Evolutionary conservation across 331 rosid genomes (phyloP).

Genomic region (Malus hybrid): DNA sequence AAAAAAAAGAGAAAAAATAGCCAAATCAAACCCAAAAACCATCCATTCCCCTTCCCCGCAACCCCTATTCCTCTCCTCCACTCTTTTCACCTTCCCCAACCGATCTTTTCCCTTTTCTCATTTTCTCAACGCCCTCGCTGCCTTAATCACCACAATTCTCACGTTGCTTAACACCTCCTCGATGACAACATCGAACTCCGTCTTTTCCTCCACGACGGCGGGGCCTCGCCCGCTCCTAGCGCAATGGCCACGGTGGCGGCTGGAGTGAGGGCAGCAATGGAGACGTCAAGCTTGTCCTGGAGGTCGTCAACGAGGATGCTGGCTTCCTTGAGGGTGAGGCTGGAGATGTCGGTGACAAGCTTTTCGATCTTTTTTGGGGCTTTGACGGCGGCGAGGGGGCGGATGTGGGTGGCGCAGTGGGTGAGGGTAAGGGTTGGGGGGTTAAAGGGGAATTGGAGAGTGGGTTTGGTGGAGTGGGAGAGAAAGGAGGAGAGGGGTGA

Average conservation of each 20-base stretch:
- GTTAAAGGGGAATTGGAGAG: conserved; percentile 36
- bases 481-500: conserved; percentile 16
- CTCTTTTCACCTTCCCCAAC: no score
- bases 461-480: conserved; percentile 23
- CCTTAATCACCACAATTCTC: conserved; percentile 70
- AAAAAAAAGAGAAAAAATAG: no score
- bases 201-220: conserved; percentile 55
- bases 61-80: no score
- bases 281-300: conserved; percentile 73
- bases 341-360: conserved; percentile 52
- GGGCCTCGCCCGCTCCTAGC: conserved; percentile 22
- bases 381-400: conserved; percentile 49
- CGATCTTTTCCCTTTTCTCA: no score
- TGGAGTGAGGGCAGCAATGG: conserved; percentile 55
- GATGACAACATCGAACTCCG: conserved; percentile 76
- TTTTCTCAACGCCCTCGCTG: conserved; percentile 47
- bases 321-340: conserved; percentile 64
- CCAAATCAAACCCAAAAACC: no score
- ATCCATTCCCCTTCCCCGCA: no score
- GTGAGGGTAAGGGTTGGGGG: conserved; percentile 13
- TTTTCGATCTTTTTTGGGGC: conserved; percentile 58
- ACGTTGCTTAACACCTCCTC: conserved; percentile 58
- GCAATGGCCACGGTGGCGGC: conserved; percentile 22
- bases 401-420: conserved; percentile 39
- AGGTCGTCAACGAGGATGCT: conserved; percentile 55